These are phyloP conservation scores for Prunus dulcis DNA, from an alignment of 306 rosid species.

Conservation along the genomic window DNA sequence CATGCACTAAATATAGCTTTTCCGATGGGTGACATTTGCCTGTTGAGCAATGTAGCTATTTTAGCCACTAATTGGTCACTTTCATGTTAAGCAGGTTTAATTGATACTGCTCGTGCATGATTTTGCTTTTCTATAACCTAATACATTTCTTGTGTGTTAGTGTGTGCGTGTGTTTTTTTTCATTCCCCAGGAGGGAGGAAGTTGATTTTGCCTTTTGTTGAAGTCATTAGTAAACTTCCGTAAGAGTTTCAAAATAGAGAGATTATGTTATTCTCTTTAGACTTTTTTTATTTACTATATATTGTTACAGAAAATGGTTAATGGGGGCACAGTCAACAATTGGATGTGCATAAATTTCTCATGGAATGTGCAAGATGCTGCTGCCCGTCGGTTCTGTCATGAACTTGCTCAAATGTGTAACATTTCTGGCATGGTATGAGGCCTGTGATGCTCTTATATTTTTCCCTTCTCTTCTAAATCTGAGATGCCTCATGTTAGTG, in stretches of 20 bases:
- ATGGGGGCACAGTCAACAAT: slow-evolving; percentile 79
- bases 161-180: not conserved
- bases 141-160: not conserved
- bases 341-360: slow-evolving; percentile 96
- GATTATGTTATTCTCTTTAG: not conserved
- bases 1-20: not conserved
- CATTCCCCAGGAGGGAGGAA: not conserved
- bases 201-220: not conserved
- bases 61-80: not conserved
- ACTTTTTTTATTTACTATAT: not conserved
- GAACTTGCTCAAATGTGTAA: slow-evolving; percentile 93
- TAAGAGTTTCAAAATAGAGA: not conserved
- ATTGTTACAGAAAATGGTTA: slow-evolving; percentile 86
- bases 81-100: not conserved
- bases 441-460: not conserved
- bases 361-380: slow-evolving; percentile 67
- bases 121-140: not conserved
- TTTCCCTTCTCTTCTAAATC: not conserved
- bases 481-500: not conserved
- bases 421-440: slow-evolving; percentile 85
- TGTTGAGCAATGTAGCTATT: not conserved
- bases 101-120: not conserved
- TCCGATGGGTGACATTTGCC: not conserved
- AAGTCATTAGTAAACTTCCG: not conserved
- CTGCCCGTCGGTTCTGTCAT: slow-evolving; percentile 64